phyloP scores from a whole-genome alignment of 1,139 yeast species.

The Geotrichum phurueaensis region DNA sequence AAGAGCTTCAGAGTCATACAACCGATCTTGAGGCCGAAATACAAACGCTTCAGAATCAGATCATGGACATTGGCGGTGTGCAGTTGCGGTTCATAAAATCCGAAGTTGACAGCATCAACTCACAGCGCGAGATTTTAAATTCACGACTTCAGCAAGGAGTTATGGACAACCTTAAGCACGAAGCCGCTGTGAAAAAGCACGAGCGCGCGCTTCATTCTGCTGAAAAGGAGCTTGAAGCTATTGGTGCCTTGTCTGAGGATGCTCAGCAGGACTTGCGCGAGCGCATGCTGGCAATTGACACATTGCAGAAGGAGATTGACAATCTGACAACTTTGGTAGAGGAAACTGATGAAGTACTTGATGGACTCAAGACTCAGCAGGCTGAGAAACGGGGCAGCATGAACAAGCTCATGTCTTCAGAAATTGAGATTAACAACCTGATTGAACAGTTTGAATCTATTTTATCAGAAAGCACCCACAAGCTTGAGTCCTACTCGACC shows the following conservation, averaged over 20 bases:
- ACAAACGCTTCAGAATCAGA: conserved; percentile 60
- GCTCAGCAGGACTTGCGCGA: conserved; percentile 23
- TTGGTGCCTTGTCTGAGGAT: conserved; percentile 36
- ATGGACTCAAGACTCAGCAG: conserved; percentile 42
- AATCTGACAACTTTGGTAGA: conserved; percentile 31
- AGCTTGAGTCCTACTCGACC: conserved; percentile 35
- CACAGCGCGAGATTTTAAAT: conserved; percentile 56
- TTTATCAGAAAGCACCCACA: conserved; percentile 41
- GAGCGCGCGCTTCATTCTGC: conserved; percentile 44
- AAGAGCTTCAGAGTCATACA: conserved; percentile 49
- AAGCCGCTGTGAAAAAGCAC: conserved; percentile 57
- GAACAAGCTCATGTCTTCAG: conserved; percentile 59
- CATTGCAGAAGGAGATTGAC: conserved; percentile 36
- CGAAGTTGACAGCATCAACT: conserved; percentile 70
- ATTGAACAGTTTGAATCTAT: conserved; percentile 51
- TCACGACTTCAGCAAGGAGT: conserved; percentile 59
- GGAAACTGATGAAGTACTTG: conserved; percentile 36
- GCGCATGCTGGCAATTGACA: conserved; percentile 1
- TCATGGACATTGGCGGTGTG: conserved; percentile 90
- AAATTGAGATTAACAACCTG: conserved; percentile 60
- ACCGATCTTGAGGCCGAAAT: conserved; percentile 55
- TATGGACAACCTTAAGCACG: conserved; percentile 56
- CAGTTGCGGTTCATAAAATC: conserved; percentile 73
- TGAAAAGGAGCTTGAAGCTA: conserved; percentile 30
- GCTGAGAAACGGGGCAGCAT: conserved; percentile 50